A percentile compares a stretch with the other conserved stretches of the same genome.
Evolutionary conservation across 495 filamentous ascomycete genomes (phyloP).

Genomic region (Xanthoparmelia taractica): DNA sequence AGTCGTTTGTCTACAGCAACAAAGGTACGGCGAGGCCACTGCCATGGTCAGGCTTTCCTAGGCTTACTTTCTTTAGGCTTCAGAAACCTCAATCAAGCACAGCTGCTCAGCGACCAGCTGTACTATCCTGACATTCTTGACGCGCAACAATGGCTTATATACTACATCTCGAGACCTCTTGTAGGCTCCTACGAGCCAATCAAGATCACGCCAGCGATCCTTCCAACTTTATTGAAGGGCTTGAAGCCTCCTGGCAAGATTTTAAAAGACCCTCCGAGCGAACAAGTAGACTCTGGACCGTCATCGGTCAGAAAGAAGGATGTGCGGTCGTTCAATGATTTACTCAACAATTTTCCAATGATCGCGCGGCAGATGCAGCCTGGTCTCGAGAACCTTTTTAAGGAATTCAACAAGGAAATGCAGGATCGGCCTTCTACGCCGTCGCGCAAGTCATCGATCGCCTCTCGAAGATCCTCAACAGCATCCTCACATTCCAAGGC

Average conservation of each 20-base stretch:
- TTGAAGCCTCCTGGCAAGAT: slow-evolving; percentile 30
- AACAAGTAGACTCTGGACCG: slow-evolving; percentile 7
- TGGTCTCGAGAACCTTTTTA: slow-evolving; percentile 82
- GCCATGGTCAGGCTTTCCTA: not conserved
- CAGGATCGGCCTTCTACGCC: slow-evolving; percentile 78
- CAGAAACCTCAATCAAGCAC: slow-evolving; percentile 82
- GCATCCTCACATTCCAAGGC: slow-evolving; percentile 19
- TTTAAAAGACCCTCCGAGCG: slow-evolving; percentile 34
- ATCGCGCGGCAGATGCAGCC: slow-evolving; percentile 96
- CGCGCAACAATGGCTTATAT: slow-evolving; percentile 86
- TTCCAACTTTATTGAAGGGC: slow-evolving; percentile 37
- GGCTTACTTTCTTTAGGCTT: slow-evolving; percentile 56
- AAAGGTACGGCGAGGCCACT: slow-evolving; percentile 57
- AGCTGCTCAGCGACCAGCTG: slow-evolving; percentile 75
- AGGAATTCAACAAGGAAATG: slow-evolving; percentile 77
- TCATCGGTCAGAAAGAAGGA: slow-evolving; percentile 67
- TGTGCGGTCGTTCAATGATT: slow-evolving; percentile 80
- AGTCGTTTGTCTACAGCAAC: slow-evolving; percentile 87
- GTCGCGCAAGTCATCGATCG: slow-evolving; percentile 44
- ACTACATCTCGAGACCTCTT: slow-evolving; percentile 91
- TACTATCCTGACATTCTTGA: slow-evolving; percentile 81
- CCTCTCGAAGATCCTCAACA: slow-evolving; percentile 26
- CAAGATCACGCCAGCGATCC: slow-evolving; percentile 53
- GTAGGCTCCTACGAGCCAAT: slow-evolving; percentile 74
- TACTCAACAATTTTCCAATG: slow-evolving; percentile 88